Evolutionary conservation across 805 yeast species (phyloP).

Genomic region (Candida krabiensis): DNA sequence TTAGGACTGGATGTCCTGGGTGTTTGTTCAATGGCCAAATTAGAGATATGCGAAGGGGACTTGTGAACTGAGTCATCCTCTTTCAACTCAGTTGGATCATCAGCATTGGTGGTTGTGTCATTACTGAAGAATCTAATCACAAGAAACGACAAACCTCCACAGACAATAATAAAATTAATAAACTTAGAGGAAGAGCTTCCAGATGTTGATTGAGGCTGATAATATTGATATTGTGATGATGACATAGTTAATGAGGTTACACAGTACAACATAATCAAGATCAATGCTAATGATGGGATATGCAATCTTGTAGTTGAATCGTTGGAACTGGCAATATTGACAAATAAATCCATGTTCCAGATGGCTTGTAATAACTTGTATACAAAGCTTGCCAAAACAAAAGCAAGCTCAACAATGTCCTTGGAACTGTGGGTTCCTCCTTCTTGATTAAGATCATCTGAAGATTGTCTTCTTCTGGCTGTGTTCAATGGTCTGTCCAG

Average conservation of each 20-base stretch:
- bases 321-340: slow-evolving; percentile 25
- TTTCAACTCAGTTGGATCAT: too few species aligned
- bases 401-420: slow-evolving; percentile 17
- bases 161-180: slow-evolving; percentile 8
- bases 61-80: neutral
- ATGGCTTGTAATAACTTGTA: slow-evolving; percentile 10
- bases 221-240: slow-evolving; percentile 11
- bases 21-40: neutral
- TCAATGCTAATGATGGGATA: slow-evolving; percentile 24
- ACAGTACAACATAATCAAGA: slow-evolving; percentile 14
- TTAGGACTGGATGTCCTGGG: too few species aligned
- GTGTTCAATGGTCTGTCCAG: slow-evolving; percentile 30
- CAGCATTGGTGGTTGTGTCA: neutral
- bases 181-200: slow-evolving; percentile 7
- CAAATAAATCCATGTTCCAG: slow-evolving; percentile 30
- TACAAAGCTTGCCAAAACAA: slow-evolving; percentile 8
- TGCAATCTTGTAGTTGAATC: slow-evolving; percentile 25
- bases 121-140: slow-evolving; percentile 4
- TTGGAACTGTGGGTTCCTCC: slow-evolving; percentile 5
- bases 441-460: neutral
- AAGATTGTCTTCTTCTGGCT: slow-evolving; percentile 1
- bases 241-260: slow-evolving; percentile 4
- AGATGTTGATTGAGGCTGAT: slow-evolving; percentile 10
- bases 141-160: slow-evolving; percentile 6
- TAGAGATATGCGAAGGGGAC: neutral